Evolutionary conservation across 2,329 filamentous ascomycete genomes (phyloP).

Genomic region (Fusarium keratoplasticum): DNA sequence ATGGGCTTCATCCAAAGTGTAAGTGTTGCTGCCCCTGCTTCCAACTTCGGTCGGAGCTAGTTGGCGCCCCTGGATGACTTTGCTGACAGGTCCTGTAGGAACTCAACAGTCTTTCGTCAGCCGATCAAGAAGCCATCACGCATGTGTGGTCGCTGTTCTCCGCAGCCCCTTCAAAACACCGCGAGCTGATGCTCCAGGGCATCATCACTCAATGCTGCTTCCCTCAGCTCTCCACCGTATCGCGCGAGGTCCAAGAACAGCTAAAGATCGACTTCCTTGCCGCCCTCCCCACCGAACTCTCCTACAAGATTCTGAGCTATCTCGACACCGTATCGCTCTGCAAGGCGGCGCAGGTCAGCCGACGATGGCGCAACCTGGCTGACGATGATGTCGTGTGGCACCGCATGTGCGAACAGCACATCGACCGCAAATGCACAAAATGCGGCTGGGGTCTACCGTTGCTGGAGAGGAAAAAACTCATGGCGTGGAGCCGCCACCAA

Average conservation of each 20-base stretch:
- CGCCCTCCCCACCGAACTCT: conserved; percentile 88
- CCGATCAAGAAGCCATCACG: conserved; percentile 93
- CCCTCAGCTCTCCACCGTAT: conserved; percentile 93
- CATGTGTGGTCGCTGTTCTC: conserved; percentile 99
- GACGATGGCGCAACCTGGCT: conserved; percentile 87
- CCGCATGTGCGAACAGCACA: conserved; percentile 97
- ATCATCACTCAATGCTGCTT: conserved; percentile 98
- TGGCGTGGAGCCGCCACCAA: conserved; percentile 88
- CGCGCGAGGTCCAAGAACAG: conserved; percentile 89
- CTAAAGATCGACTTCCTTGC: conserved; percentile 97
- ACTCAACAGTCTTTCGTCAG: conserved; percentile 82
- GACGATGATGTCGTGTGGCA: conserved; percentile 98
- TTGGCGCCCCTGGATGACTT: conserved; percentile 2
- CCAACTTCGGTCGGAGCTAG: not conserved
- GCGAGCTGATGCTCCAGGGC: conserved; percentile 95
- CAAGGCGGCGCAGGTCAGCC: conserved; percentile 94
- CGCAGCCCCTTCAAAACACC: conserved; percentile 91
- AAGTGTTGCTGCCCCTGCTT: conserved; percentile 47
- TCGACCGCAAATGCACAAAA: conserved; percentile 91
- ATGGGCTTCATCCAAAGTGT: conserved; percentile 95
- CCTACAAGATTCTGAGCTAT: conserved; percentile 92
- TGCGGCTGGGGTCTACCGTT: conserved; percentile 95
- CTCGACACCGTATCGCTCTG: conserved; percentile 95
- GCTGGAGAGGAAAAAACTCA: conserved; percentile 86
- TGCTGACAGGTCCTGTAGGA: conserved; percentile 62